A percentile compares a stretch with the other conserved stretches of the same genome.
Conservation (phyloP, 345 rosid genomes). For the Ceriops zippeliana region DNA sequence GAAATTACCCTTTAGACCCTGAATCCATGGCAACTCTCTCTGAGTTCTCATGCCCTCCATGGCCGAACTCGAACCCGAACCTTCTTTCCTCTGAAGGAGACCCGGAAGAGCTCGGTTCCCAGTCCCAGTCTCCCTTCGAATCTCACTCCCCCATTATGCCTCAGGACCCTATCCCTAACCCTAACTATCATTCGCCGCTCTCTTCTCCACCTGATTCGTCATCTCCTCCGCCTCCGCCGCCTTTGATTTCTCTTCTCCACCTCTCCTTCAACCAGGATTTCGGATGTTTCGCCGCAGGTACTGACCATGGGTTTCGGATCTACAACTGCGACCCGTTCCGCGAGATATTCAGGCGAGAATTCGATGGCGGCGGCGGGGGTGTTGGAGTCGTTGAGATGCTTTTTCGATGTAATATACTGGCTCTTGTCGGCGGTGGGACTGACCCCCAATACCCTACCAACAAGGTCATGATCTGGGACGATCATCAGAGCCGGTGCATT, state of each 20-base stretch:
- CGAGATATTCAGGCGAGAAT: constrained; percentile 90
- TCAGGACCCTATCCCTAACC: constrained; percentile 22
- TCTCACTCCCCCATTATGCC: constrained; percentile 46
- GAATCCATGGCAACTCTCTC: constrained; percentile 67
- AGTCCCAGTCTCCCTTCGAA: constrained; percentile 41
- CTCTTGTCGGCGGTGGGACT: constrained; percentile 90
- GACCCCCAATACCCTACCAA: constrained; percentile 74
- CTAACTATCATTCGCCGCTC: constrained; percentile 17
- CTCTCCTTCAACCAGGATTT: constrained; percentile 85
- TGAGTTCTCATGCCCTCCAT: constrained; percentile 45
- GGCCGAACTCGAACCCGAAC: constrained; percentile 45
- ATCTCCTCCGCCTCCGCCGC: constrained; percentile 18
- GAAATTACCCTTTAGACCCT: not conserved
- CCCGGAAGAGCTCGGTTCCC: constrained; percentile 16
- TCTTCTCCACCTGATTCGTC: constrained; percentile 12
- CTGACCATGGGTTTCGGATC: constrained; percentile 83
- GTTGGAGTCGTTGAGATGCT: constrained; percentile 83
- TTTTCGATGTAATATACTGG: constrained; percentile 81
- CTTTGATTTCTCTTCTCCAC: constrained; percentile 49
- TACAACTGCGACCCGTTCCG: constrained; percentile 90
- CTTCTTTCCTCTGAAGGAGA: constrained; percentile 16
- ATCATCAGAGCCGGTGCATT: constrained; percentile 75
- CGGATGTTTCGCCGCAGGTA: constrained; percentile 84
- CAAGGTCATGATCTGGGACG: constrained; percentile 98
- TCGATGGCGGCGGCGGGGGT: constrained; percentile 66